Evolutionary conservation across 1,284 basidiomycete genomes (phyloP), one percentile per base, ranked within the genome.

Genomic region (Golubevia pallescens): DNA sequence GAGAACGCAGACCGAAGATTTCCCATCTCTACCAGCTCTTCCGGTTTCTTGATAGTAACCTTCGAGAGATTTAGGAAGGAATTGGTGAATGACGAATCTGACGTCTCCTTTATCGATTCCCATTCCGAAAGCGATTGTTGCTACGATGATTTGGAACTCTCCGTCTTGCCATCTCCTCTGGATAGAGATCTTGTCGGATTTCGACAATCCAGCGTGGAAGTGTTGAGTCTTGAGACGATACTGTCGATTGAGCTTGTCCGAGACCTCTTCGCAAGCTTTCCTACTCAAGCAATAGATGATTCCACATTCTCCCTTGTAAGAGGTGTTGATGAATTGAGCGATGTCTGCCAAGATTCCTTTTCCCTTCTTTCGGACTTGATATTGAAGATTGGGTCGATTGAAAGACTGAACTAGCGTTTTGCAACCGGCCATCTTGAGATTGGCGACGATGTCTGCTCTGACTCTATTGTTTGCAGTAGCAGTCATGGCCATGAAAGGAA

Each of bases 401-500:
- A 97, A 96, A 0, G 95, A 97, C 73, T 93, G 91, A 3, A 88
- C 90, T 59, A 95, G 88, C 20, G 89, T 88, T 28, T 89, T 87
- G 69, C 91, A 91, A 58, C 88, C 81, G 20, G 76, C 73, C 63
- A 97, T 89, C n/a, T 88, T 87, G 8, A 98, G 89, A 20, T 89
- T 89, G 8, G 87, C 84, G 66, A 92, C 89, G 81, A 99, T 93
- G 81, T 98, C 95, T 34, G 90, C 87, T 66, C 92, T 89, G 1
- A 92, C 92, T 61, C 91, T 88, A 58, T 89, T 87, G 69, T 92
- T 93, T 0, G 95, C 97, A 0, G 96, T 98, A 1, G 95, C 97
- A 0, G 97, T 98, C 57, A 99, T 88, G 0, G 96, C 97, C 90
- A 97, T 97, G 79, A 99, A 92, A 0, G 96, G 96, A 1, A 95